Evolutionary conservation across 1,139 yeast genomes (phyloP).

Genomic region (Debaryomyces psychrophilus): DNA sequence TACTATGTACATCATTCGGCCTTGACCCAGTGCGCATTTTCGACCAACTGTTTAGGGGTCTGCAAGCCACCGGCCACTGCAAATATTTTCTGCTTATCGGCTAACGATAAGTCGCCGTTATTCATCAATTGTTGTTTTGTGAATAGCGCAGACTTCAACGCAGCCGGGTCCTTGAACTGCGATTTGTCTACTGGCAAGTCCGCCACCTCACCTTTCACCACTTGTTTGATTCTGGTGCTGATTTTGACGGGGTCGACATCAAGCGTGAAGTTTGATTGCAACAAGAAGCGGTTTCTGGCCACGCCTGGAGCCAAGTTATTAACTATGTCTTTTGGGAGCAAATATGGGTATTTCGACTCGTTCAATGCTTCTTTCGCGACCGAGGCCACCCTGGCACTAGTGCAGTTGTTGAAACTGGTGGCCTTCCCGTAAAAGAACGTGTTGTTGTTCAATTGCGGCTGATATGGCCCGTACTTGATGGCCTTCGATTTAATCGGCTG

Average conservation of each 20-base stretch:
- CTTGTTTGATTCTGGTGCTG: constrained; percentile 30
- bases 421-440: constrained; percentile 46
- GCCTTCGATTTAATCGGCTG: constrained; percentile 17
- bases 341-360: constrained; percentile 47
- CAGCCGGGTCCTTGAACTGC: constrained; percentile 16
- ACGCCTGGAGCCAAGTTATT: constrained; percentile 23
- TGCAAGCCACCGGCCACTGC: constrained; percentile 33
- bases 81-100: constrained; percentile 32
- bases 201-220: constrained; percentile 39
- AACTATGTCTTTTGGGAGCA: constrained; percentile 41
- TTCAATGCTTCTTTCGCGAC: constrained; percentile 44
- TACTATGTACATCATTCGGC: constrained; percentile 13
- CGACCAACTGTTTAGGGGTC: constrained; percentile 30
- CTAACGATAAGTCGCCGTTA: constrained; percentile 34
- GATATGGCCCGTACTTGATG: constrained; percentile 23
- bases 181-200: constrained; percentile 16
- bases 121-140: constrained; percentile 30
- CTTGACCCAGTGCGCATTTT: constrained; percentile 42
- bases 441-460: constrained; percentile 31
- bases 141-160: constrained; percentile 21
- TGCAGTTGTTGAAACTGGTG: constrained; percentile 33
- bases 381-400: constrained; percentile 44
- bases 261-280: constrained; percentile 35
- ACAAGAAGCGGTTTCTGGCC: constrained; percentile 33
- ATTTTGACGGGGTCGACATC: constrained; percentile 30